Conservation (phyloP, 768 basidiomycete species). For the Dioszegia hungarica region DNA sequence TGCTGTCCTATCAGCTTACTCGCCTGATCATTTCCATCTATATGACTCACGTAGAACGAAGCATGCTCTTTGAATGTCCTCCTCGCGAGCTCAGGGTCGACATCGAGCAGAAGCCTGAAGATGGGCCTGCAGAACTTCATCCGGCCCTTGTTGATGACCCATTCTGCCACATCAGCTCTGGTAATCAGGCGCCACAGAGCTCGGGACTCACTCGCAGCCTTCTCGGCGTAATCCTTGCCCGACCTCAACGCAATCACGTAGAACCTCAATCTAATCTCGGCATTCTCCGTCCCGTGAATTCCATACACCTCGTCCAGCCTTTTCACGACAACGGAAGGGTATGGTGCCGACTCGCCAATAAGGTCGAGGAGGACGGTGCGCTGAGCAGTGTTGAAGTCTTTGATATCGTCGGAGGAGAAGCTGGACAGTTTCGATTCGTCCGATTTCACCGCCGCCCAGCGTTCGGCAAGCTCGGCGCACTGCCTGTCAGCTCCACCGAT, state of each 20-base stretch:
- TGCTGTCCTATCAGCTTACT: slow-evolving; percentile 25
- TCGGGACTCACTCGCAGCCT: slow-evolving; percentile 42
- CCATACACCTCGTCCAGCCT: slow-evolving; percentile 59
- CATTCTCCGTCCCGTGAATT: slow-evolving; percentile 61
- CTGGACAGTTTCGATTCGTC: slow-evolving; percentile 50
- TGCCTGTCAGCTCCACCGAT: slow-evolving; percentile 10
- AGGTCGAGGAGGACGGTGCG: slow-evolving; percentile 79
- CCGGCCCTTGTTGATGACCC: slow-evolving; percentile 46
- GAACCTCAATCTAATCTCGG: slow-evolving; percentile 73
- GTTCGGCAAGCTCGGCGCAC: slow-evolving; percentile 62
- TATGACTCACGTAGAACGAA: slow-evolving; percentile 42
- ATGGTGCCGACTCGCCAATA: slow-evolving; percentile 60
- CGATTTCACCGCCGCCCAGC: slow-evolving; percentile 65
- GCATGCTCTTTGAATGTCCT: slow-evolving; percentile 48
- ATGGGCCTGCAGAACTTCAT: slow-evolving; percentile 50
- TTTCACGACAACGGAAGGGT: slow-evolving; percentile 60
- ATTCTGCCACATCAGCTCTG: slow-evolving; percentile 24
- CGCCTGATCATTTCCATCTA: background rate
- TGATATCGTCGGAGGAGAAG: slow-evolving; percentile 62
- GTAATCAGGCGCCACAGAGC: background rate
- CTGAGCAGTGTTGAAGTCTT: slow-evolving; percentile 67
- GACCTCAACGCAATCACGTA: slow-evolving; percentile 63
- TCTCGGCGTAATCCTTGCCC: slow-evolving; percentile 43
- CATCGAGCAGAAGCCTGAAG: slow-evolving; percentile 43
- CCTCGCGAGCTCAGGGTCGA: slow-evolving; percentile 46